Evolutionary conservation across 345 rosid species (phyloP).

Genomic region (Passiflora organensis): DNA sequence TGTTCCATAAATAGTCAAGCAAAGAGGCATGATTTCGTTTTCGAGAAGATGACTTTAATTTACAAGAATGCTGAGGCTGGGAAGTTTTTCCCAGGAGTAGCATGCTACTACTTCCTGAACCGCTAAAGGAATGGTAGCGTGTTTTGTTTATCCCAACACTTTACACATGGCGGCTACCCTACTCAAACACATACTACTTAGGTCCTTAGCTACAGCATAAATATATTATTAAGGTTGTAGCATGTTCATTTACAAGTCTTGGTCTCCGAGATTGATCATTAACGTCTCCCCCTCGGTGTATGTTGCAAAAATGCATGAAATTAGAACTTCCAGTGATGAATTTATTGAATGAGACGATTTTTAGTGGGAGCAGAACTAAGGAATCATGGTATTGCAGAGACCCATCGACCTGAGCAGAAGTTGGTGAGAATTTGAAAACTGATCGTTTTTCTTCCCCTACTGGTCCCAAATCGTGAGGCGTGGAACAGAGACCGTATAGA

Average conservation of each 20-base stretch:
- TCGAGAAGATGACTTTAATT: background rate
- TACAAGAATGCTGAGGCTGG: too few relatives aligned
- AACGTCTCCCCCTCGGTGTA: too few relatives aligned
- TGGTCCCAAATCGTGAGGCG: background rate
- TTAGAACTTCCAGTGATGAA: too few relatives aligned
- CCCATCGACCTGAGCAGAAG: too few relatives aligned
- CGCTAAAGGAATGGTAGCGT: background rate
- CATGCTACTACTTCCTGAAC: background rate
- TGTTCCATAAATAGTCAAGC: background rate
- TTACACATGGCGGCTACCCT: background rate
- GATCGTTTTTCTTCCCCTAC: background rate
- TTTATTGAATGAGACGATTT: too few relatives aligned
- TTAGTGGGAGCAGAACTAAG: background rate
- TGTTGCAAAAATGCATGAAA: too few relatives aligned
- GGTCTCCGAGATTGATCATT: too few relatives aligned
- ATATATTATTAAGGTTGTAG: background rate
- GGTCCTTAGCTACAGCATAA: background rate
- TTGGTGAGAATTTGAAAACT: background rate
- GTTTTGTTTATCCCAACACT: conserved; percentile 2
- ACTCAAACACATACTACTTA: background rate
- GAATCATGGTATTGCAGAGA: background rate
- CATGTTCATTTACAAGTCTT: too few relatives aligned
- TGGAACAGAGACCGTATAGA: background rate
- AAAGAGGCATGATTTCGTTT: background rate
- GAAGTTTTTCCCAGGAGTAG: too few relatives aligned